Conservation (phyloP, 2,329 filamentous ascomycete species). For the Aspergillus spinulosporus region DNA sequence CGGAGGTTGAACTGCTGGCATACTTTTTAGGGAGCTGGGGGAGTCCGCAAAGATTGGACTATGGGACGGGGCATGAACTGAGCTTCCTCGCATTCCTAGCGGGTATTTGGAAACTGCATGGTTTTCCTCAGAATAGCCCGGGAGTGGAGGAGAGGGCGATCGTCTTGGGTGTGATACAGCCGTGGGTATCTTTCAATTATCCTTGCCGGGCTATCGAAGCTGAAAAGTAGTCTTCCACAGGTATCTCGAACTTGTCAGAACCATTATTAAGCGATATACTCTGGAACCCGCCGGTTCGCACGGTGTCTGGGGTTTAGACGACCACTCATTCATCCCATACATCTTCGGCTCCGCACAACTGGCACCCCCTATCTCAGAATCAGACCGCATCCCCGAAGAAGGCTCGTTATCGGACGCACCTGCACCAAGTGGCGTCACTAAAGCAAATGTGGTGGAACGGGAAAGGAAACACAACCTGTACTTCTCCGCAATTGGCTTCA, state of each 20-base stretch:
- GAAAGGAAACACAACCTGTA: conserved; percentile 77
- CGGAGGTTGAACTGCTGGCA: conserved; percentile 67
- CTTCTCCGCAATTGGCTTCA: conserved; percentile 93
- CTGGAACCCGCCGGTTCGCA: conserved; percentile 95
- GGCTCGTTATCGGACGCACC: conserved; percentile 74
- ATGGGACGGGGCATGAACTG: conserved; percentile 93
- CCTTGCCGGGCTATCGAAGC: too few relatives aligned
- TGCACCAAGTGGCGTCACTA: conserved; percentile 68
- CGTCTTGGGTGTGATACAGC: conserved; percentile 78
- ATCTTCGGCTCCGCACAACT: conserved; percentile 93
- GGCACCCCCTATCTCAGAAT: conserved; percentile 68
- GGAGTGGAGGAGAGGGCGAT: conserved; percentile 72
- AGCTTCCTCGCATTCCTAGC: conserved; percentile 92
- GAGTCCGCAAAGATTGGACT: conserved; percentile 85
- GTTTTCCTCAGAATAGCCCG: conserved; percentile 61
- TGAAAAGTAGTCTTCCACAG: too few relatives aligned
- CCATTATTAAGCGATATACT: conserved; percentile 84
- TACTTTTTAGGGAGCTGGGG: conserved; percentile 88
- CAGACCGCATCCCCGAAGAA: conserved; percentile 69
- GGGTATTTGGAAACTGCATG: conserved; percentile 85
- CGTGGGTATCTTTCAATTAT: conserved; percentile 47
- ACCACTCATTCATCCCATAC: conserved; percentile 91
- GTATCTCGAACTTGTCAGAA: conserved; percentile 71
- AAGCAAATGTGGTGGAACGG: conserved; percentile 62
- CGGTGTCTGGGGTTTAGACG: conserved; percentile 97